Evolutionary conservation across 2,329 filamentous ascomycete genomes (phyloP).

Genomic region (Cercospora sesami): DNA sequence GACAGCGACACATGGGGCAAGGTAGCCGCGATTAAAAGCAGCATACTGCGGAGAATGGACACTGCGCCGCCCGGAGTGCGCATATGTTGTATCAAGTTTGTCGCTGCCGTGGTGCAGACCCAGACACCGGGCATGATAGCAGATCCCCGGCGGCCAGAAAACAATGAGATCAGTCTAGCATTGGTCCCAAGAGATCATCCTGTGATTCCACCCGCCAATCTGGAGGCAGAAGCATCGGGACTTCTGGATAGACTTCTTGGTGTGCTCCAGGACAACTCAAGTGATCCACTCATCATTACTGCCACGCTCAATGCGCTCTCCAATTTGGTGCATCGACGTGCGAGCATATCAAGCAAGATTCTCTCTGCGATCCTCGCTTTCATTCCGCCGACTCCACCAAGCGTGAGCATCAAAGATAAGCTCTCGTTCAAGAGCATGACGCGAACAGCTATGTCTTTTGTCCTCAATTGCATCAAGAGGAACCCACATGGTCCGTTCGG

Average conservation of each 20-base stretch:
- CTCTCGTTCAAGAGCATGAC: slow-evolving; percentile 92
- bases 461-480: slow-evolving; percentile 80
- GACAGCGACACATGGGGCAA: slow-evolving; percentile 82
- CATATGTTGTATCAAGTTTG: slow-evolving; percentile 96
- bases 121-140: slow-evolving; percentile 81
- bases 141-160: slow-evolving; percentile 78
- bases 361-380: slow-evolving; percentile 83
- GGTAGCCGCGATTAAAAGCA: slow-evolving; percentile 84
- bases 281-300: slow-evolving; percentile 84
- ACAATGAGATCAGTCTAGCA: slow-evolving; percentile 80
- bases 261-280: slow-evolving; percentile 78
- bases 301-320: slow-evolving; percentile 88
- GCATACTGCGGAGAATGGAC: slow-evolving; percentile 87
- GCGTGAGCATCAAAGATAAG: slow-evolving; percentile 62
- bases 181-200: slow-evolving; percentile 83
- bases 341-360: slow-evolving; percentile 80
- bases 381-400: slow-evolving; percentile 79
- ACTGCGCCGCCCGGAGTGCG: slow-evolving; percentile 71
- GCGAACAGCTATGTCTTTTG: slow-evolving; percentile 80
- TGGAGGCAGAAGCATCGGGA: slow-evolving; percentile 91
- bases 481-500: slow-evolving; percentile 75
- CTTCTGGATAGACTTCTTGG: slow-evolving; percentile 84
- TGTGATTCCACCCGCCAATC: slow-evolving; percentile 71
- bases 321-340: slow-evolving; percentile 76
- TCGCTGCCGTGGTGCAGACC: slow-evolving; percentile 86